phyloP scores from a whole-genome alignment of 768 basidiomycete genomes.

The Phanerochaete carnosa region DNA sequence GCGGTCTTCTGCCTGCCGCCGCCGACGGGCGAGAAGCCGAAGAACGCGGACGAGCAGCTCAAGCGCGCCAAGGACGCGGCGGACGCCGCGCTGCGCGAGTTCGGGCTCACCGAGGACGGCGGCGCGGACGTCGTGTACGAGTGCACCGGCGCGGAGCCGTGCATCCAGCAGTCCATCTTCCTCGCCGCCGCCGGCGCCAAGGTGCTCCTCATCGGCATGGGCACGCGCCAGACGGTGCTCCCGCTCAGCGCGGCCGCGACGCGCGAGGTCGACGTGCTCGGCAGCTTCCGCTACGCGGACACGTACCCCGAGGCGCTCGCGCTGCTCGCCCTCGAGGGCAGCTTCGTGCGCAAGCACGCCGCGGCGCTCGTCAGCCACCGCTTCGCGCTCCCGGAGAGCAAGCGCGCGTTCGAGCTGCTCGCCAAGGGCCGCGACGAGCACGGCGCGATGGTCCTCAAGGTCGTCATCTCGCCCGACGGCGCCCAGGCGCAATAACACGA shows the following conservation, averaged over 20 bases:
- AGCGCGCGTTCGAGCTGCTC: slow-evolving; percentile 80
- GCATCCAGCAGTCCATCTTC: slow-evolving; percentile 87
- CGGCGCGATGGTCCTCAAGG: slow-evolving; percentile 84
- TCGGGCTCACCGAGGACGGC: slow-evolving; percentile 46
- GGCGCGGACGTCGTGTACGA: slow-evolving; percentile 95
- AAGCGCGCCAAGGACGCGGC: slow-evolving; percentile 59
- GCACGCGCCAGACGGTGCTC: slow-evolving; percentile 73
- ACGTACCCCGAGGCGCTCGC: slow-evolving; percentile 86
- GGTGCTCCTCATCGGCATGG: slow-evolving; percentile 96
- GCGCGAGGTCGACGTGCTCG: slow-evolving; percentile 90
- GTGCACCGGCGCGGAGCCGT: slow-evolving; percentile 91
- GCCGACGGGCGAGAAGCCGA: slow-evolving; percentile 44
- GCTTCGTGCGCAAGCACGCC: slow-evolving; percentile 60
- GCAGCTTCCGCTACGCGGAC: slow-evolving; percentile 88
- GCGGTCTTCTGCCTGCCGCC: slow-evolving; percentile 64
- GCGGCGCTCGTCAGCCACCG: slow-evolving; percentile 81
- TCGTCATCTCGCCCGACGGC: slow-evolving; percentile 63
- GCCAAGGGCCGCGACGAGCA: slow-evolving; percentile 72
- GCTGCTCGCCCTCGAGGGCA: slow-evolving; percentile 41
- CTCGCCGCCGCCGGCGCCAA: slow-evolving; percentile 85
- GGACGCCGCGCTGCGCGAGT: slow-evolving; percentile 47
- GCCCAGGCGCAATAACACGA: not conserved
- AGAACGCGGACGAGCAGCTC: slow-evolving; percentile 54
- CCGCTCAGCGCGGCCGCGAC: slow-evolving; percentile 82
- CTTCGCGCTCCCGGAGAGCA: slow-evolving; percentile 59